Evolutionary conservation across 345 rosid species (phyloP).

Genomic region (Euphorbia tirucalli): DNA sequence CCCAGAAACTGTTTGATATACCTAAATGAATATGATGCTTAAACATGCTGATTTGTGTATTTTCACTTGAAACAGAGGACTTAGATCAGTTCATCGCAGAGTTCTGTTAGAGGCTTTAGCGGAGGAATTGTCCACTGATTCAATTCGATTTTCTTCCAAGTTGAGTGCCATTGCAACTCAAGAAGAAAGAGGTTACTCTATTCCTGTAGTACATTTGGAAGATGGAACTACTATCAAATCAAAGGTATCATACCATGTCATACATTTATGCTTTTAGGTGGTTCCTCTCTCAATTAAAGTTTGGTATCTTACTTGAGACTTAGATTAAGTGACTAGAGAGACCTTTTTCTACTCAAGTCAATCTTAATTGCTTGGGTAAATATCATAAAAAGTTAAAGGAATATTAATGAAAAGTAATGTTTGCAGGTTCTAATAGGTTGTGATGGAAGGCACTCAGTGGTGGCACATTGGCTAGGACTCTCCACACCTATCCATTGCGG

Average conservation of each 20-base stretch:
- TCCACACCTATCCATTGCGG: slow-evolving; percentile 27
- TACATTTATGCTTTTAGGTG: too few relatives aligned
- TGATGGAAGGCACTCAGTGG: slow-evolving; percentile 38
- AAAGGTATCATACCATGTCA: too few relatives aligned
- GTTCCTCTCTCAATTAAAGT: too few relatives aligned
- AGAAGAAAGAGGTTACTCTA: slow-evolving; percentile 8
- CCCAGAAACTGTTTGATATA: too few relatives aligned
- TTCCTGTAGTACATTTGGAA: slow-evolving; percentile 20
- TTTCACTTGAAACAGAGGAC: too few relatives aligned
- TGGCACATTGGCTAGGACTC: slow-evolving; percentile 39
- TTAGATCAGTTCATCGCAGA: slow-evolving; percentile 25
- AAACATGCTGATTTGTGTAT: too few relatives aligned
- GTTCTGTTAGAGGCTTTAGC: slow-evolving; percentile 32
- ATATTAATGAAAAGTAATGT: too few relatives aligned
- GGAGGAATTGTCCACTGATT: slow-evolving; percentile 28
- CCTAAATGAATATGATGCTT: too few relatives aligned
- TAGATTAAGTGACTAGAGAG: neutral
- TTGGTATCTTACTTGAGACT: too few relatives aligned
- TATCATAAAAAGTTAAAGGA: neutral
- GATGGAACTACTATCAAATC: slow-evolving; percentile 37
- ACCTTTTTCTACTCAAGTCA: too few relatives aligned
- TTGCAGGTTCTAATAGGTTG: slow-evolving; percentile 41
- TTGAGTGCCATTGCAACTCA: slow-evolving; percentile 22
- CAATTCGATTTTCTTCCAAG: slow-evolving; percentile 37
- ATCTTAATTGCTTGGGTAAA: too few relatives aligned